Percentiles rank a stretch among this genome's conserved stretches.
Evolutionary conservation across 2,329 filamentous ascomycete genomes (phyloP).

Genomic region (Exophiala lecanii-corni): DNA sequence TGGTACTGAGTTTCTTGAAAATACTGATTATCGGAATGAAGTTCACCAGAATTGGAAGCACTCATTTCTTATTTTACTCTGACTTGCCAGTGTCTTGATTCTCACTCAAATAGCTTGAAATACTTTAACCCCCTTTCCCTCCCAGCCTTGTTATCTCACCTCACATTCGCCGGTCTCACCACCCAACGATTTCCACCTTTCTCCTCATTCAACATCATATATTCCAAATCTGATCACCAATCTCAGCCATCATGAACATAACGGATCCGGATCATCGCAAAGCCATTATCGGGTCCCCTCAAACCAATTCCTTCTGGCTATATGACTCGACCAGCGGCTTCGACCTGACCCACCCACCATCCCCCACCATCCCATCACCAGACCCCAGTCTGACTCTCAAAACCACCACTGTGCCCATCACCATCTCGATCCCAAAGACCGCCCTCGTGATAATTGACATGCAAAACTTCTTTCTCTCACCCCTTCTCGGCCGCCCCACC

Average conservation of each 20-base stretch:
- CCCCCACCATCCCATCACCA: slow-evolving; percentile 26
- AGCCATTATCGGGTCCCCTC: slow-evolving; percentile 38
- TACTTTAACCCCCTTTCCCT: slow-evolving; percentile 4
- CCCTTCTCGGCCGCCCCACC: slow-evolving; percentile 38
- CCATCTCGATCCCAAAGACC: slow-evolving; percentile 39
- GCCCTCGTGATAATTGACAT: slow-evolving; percentile 51
- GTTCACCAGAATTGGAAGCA: no score
- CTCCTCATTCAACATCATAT: no score
- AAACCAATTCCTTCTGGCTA: slow-evolving; percentile 40
- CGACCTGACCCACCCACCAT: slow-evolving; percentile 42
- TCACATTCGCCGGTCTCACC: neutral
- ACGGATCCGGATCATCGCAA: slow-evolving; percentile 29
- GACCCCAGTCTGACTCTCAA: slow-evolving; percentile 18
- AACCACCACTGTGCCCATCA: slow-evolving; percentile 32
- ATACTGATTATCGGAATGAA: no score
- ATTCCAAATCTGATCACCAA: no score
- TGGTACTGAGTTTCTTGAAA: no score
- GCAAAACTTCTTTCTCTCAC: slow-evolving; percentile 51
- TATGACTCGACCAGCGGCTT: slow-evolving; percentile 41
- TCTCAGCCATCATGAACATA: no score
- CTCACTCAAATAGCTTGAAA: neutral
- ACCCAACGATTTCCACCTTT: no score
- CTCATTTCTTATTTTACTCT: no score
- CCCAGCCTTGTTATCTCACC: slow-evolving; percentile 13
- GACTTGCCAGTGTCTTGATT: neutral